Conservation (phyloP, 495 filamentous ascomycete genomes). For the Durotheca rogersii region DNA sequence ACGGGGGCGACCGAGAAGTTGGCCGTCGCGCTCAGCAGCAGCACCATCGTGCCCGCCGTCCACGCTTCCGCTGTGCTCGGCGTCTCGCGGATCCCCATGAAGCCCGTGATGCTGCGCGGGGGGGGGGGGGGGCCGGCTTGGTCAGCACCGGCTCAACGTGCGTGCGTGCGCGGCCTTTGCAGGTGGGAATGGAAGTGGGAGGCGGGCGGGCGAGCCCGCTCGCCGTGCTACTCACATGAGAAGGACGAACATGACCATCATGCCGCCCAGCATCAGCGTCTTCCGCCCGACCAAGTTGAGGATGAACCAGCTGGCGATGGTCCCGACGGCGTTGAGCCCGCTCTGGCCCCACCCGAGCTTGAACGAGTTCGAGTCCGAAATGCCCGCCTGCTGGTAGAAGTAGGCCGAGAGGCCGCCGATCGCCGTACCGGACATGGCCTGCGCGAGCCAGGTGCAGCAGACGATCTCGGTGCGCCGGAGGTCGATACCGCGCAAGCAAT, state of each 20-base stretch:
- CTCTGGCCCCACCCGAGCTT: slow-evolving; percentile 41
- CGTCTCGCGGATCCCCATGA: slow-evolving; percentile 32
- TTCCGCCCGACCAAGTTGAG: slow-evolving; percentile 53
- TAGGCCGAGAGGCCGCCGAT: slow-evolving; percentile 71
- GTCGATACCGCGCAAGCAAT: slow-evolving; percentile 68
- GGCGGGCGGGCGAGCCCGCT: too few relatives aligned
- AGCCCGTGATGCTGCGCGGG: slow-evolving; percentile 38
- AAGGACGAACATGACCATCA: slow-evolving; percentile 42
- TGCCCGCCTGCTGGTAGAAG: slow-evolving; percentile 68
- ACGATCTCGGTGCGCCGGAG: slow-evolving; percentile 68
- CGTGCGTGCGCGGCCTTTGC: too few relatives aligned
- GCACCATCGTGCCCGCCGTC: slow-evolving; percentile 55
- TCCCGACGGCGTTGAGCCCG: slow-evolving; percentile 54
- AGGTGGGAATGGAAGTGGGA: background rate
- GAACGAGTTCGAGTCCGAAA: slow-evolving; percentile 56
- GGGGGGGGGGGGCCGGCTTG: background rate
- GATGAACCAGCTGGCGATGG: slow-evolving; percentile 53
- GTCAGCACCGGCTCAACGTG: too few relatives aligned
- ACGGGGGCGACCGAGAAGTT: slow-evolving; percentile 61
- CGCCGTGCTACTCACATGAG: slow-evolving; percentile 43
- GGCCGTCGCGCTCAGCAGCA: slow-evolving; percentile 37
- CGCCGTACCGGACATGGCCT: slow-evolving; percentile 67
- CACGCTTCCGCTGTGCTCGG: slow-evolving; percentile 35
- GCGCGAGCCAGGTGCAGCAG: slow-evolving; percentile 68
- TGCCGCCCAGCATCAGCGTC: slow-evolving; percentile 54